A percentile compares a stretch with the other conserved stretches of the same genome.
Evolutionary conservation across 805 yeast species (phyloP).

Genomic region (Torulaspora microellipsoides): DNA sequence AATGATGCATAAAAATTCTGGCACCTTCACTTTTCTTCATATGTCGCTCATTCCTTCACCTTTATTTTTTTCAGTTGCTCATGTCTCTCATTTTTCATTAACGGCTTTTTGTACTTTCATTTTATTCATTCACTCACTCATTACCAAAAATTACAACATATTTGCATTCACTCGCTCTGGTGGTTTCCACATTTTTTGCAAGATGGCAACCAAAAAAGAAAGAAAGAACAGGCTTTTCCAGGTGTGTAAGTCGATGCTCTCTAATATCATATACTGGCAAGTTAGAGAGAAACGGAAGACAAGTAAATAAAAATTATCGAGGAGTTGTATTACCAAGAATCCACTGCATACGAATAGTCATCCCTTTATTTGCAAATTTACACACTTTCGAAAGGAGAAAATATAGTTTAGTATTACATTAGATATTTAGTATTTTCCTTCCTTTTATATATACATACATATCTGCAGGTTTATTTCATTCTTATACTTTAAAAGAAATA

Average conservation of each 20-base stretch:
- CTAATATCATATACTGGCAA: neutral
- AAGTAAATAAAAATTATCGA: conserved; percentile 7
- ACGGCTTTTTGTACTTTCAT: neutral
- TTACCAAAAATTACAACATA: neutral
- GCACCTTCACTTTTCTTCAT: too few relatives aligned
- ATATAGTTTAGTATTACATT: neutral
- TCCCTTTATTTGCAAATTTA: conserved; percentile 6
- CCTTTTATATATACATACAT: neutral
- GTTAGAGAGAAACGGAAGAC: neutral
- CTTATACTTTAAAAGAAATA: too few relatives aligned
- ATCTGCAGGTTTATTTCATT: too few relatives aligned
- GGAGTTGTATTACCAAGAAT: conserved; percentile 14
- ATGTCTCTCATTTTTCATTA: neutral
- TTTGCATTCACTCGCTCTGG: conserved; percentile 7
- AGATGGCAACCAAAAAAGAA: neutral
- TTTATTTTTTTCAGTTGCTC: neutral
- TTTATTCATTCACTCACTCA: neutral
- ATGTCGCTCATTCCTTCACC: too few relatives aligned
- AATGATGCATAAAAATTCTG: too few relatives aligned
- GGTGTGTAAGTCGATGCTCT: conserved; percentile 1
- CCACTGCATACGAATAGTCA: conserved; percentile 4
- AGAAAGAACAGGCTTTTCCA: neutral
- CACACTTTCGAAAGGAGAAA: neutral
- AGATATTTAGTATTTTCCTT: conserved; percentile 1
- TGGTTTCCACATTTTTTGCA: conserved; percentile 2